phyloP scores from a whole-genome alignment of 768 basidiomycete species.

The Mycena filopes region DNA sequence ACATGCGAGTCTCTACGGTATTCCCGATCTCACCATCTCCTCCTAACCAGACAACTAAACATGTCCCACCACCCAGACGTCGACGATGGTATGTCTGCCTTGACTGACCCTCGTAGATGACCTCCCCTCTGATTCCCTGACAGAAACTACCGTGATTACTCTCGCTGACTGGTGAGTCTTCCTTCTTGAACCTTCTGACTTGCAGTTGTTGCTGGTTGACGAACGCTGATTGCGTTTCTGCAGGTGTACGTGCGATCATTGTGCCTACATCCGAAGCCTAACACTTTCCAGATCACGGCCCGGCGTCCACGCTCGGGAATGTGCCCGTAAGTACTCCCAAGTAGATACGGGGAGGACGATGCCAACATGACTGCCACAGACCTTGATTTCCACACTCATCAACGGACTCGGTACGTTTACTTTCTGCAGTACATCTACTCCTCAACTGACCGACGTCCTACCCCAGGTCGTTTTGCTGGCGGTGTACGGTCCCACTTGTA shows the following conservation, averaged over 20 bases:
- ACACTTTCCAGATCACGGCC: too few relatives aligned
- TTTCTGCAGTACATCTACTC: too few relatives aligned
- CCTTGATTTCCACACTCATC: constrained; percentile 34
- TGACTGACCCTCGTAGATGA: too few relatives aligned
- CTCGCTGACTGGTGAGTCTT: constrained; percentile 42
- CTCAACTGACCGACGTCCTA: background rate
- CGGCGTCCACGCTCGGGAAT: too few relatives aligned
- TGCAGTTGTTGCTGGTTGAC: background rate
- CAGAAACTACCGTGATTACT: constrained; percentile 38
- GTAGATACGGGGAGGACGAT: too few relatives aligned
- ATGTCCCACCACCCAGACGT: constrained; percentile 37
- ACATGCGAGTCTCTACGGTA: constrained; percentile 5
- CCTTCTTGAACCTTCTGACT: too few relatives aligned
- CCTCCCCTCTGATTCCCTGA: background rate
- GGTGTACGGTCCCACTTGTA: too few relatives aligned
- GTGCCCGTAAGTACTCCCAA: too few relatives aligned
- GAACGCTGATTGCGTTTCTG: background rate
- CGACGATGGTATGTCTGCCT: constrained; percentile 56
- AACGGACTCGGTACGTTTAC: constrained; percentile 48
- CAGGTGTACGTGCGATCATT: too few relatives aligned
- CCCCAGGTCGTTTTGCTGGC: constrained; percentile 46
- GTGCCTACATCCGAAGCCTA: too few relatives aligned
- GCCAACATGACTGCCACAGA: background rate
- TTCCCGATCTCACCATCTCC: background rate
- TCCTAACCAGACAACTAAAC: background rate